Conservation (phyloP, 2,329 filamentous ascomycete genomes). For the Domatiomyces catenatus region DNA sequence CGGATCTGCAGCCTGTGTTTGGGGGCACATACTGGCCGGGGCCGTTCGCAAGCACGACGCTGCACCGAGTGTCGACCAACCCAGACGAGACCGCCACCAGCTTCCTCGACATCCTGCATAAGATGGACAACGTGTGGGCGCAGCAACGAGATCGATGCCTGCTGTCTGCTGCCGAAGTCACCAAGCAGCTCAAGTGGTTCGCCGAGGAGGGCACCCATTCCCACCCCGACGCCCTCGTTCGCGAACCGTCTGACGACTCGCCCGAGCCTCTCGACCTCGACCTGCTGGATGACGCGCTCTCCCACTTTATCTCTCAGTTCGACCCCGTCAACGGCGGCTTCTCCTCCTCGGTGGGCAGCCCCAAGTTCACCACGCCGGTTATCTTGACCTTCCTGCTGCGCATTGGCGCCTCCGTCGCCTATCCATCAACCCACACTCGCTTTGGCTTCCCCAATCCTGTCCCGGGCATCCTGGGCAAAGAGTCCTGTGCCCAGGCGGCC, state of each 20-base stretch:
- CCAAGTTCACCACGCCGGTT: slow-evolving; percentile 80
- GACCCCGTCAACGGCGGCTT: slow-evolving; percentile 71
- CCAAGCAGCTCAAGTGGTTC: slow-evolving; percentile 68
- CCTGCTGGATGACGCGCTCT: slow-evolving; percentile 75
- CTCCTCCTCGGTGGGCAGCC: slow-evolving; percentile 38
- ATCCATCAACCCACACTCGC: slow-evolving; percentile 12
- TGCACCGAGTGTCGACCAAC: slow-evolving; percentile 22
- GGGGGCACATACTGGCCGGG: slow-evolving; percentile 94
- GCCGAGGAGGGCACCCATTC: slow-evolving; percentile 65
- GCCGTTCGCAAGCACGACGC: slow-evolving; percentile 41
- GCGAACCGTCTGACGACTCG: slow-evolving; percentile 23
- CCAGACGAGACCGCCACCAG: slow-evolving; percentile 46
- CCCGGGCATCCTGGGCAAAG: slow-evolving; percentile 69
- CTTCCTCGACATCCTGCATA: slow-evolving; percentile 69
- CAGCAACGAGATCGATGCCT: slow-evolving; percentile 72
- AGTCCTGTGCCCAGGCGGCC: slow-evolving; percentile 57
- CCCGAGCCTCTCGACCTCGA: slow-evolving; percentile 73
- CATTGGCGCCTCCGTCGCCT: slow-evolving; percentile 36
- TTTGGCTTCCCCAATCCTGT: slow-evolving; percentile 51
- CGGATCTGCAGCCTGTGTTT: slow-evolving; percentile 83
- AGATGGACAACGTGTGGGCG: slow-evolving; percentile 60
- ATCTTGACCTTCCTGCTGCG: slow-evolving; percentile 72
- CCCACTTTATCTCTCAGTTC: slow-evolving; percentile 65
- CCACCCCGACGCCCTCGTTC: slow-evolving; percentile 17
- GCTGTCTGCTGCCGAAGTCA: slow-evolving; percentile 68